Evolutionary conservation across 768 basidiomycete genomes (phyloP).

Genomic region (Rickenella mellea): DNA sequence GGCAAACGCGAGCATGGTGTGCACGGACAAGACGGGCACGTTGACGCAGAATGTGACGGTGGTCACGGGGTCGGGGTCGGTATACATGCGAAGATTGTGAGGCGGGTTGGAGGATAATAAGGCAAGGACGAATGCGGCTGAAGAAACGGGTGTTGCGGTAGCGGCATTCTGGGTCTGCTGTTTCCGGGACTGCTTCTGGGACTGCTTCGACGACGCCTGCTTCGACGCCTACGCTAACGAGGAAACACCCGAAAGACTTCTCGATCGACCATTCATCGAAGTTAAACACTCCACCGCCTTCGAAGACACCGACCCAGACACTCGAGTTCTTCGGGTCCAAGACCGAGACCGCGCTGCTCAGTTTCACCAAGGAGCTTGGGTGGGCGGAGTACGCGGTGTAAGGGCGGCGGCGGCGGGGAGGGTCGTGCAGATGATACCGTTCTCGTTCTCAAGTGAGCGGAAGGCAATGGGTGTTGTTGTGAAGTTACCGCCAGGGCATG

Average conservation of each 20-base stretch:
- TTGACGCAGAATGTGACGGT: slow-evolving; percentile 98
- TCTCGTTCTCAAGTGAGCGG: slow-evolving; percentile 81
- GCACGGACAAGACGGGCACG: slow-evolving; percentile 95
- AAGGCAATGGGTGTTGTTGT: slow-evolving; percentile 95
- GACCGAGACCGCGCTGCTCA: slow-evolving; percentile 87
- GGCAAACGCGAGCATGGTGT: slow-evolving; percentile 94
- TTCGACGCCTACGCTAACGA: slow-evolving; percentile 14
- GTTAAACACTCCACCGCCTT: slow-evolving; percentile 90
- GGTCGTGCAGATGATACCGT: slow-evolving; percentile 84
- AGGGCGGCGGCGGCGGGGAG: slow-evolving; percentile 47
- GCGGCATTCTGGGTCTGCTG: slow-evolving; percentile 2
- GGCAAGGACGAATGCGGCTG: slow-evolving; percentile 61
- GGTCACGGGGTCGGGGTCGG: slow-evolving; percentile 89
- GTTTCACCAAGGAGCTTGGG: slow-evolving; percentile 70
- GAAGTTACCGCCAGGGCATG: slow-evolving; percentile 38
- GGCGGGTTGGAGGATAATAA: slow-evolving; percentile 60
- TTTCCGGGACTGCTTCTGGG: slow-evolving; percentile 2
- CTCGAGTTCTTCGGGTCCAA: slow-evolving; percentile 81
- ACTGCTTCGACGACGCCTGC: neutral
- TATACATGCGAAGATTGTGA: slow-evolving; percentile 90
- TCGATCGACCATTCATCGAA: slow-evolving; percentile 74
- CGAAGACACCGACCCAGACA: slow-evolving; percentile 63
- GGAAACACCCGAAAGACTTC: slow-evolving; percentile 63
- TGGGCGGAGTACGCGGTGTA: slow-evolving; percentile 64
- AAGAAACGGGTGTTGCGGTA: slow-evolving; percentile 26